Conservation (phyloP, 2,329 filamentous ascomycete species). For the Monilinia fructicola region DNA sequence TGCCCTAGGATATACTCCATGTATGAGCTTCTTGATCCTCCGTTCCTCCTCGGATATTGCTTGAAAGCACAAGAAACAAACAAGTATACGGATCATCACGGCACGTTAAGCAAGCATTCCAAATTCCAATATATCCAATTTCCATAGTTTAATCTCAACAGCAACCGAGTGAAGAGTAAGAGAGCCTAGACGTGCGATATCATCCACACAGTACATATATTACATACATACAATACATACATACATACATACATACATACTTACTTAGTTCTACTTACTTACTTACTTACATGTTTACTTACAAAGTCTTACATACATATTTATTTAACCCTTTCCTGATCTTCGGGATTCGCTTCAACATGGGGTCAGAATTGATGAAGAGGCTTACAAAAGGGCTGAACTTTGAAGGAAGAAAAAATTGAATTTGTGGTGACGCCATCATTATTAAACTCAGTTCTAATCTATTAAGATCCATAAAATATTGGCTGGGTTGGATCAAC, state of each 20-base stretch:
- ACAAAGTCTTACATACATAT: background rate
- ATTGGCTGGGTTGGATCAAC: too few species aligned
- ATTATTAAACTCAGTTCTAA: background rate
- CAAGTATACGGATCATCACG: background rate
- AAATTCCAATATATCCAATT: background rate
- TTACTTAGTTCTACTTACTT: too few species aligned
- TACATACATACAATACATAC: too few species aligned
- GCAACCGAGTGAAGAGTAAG: background rate
- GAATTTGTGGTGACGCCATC: slow-evolving; percentile 21
- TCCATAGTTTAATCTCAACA: background rate
- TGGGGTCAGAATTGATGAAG: slow-evolving; percentile 4
- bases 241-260: too few species aligned
- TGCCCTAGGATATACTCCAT: slow-evolving; percentile 10
- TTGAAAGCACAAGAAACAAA: background rate
- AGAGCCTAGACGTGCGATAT: too few species aligned
- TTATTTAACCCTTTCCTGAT: too few species aligned
- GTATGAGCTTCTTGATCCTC: slow-evolving; percentile 7
- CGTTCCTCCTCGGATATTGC: background rate
- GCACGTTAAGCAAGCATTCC: background rate
- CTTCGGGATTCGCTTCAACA: slow-evolving; percentile 1
- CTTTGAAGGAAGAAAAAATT: background rate
- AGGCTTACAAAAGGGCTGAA: background rate
- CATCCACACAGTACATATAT: too few species aligned
- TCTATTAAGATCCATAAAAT: too few species aligned
- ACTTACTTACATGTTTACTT: too few species aligned